A percentile compares a stretch with the other conserved stretches of the same genome.
These are phyloP conservation scores for Hanseniaspora taiwanica DNA, from an alignment of 805 yeast genomes.

Conservation along the genomic window DNA sequence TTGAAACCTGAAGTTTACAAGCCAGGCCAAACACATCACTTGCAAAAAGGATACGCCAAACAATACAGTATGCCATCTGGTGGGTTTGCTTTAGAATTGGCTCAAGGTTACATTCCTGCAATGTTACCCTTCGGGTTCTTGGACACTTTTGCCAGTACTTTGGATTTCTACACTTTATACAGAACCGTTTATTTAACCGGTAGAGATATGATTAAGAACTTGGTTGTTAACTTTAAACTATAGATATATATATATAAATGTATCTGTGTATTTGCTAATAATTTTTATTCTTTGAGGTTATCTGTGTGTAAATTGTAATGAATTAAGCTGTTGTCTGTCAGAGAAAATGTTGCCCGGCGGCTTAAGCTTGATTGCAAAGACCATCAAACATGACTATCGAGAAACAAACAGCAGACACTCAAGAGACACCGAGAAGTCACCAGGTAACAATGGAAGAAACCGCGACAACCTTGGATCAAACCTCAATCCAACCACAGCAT, in stretches of 20 bases:
- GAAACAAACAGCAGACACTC: not conserved
- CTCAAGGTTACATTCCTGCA: constrained; percentile 97
- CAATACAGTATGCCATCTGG: constrained; percentile 81
- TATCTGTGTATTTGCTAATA: not conserved
- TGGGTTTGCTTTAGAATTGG: constrained; percentile 82
- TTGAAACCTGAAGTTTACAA: constrained; percentile 53
- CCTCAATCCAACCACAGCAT: too few relatives aligned
- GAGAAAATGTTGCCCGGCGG: too few relatives aligned
- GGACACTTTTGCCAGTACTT: constrained; percentile 65
- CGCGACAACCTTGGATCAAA: too few relatives aligned
- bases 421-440: not conserved
- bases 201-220: constrained; percentile 47
- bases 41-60: constrained; percentile 57
- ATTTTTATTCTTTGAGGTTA: too few relatives aligned
- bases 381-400: too few relatives aligned
- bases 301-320: too few relatives aligned
- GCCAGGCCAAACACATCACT: constrained; percentile 82
- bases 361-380: too few relatives aligned
- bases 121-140: constrained; percentile 95
- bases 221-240: not conserved
- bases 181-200: constrained; percentile 68
- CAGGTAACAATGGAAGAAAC: not conserved
- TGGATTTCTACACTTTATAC: constrained; percentile 57
- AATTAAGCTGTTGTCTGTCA: too few relatives aligned
- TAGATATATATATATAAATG: not conserved